These are phyloP conservation scores for Mortierella sp. DNA, from an alignment of 371 early-diverging fungal species.

Conservation along the genomic window DNA sequence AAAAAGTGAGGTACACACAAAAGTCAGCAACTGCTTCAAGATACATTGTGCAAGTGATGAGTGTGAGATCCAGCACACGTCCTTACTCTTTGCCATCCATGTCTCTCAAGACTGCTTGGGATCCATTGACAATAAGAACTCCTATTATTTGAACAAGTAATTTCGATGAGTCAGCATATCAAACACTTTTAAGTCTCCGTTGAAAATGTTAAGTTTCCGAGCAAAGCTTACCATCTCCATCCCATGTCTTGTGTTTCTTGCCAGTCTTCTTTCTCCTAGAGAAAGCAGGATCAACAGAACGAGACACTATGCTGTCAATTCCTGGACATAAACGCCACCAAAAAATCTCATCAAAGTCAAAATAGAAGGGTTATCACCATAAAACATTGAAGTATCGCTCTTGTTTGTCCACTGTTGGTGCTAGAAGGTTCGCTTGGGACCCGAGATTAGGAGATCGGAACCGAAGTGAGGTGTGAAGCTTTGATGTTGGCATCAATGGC, in stretches of 20 bases:
- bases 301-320: background rate
- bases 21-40: background rate
- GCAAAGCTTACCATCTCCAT: conserved; percentile 63
- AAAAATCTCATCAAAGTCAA: background rate
- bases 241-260: conserved; percentile 72
- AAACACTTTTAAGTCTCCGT: background rate
- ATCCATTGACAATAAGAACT: conserved; percentile 48
- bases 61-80: too few species aligned
- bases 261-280: conserved; percentile 47
- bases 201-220: background rate
- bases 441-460: conserved; percentile 5
- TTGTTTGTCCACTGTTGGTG: background rate
- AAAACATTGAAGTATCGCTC: conserved; percentile 43
- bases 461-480: background rate
- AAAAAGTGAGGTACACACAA: background rate
- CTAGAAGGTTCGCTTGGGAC: background rate
- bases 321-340: background rate
- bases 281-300: background rate
- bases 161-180: background rate
- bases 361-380: conserved; percentile 19
- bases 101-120: conserved; percentile 33
- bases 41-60: background rate
- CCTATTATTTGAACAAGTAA: conserved; percentile 14
- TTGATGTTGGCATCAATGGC: background rate
- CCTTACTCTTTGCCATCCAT: conserved; percentile 63